Conservation (phyloP, 441 rosid species). For the Rhodomyrtus psidioides region DNA sequence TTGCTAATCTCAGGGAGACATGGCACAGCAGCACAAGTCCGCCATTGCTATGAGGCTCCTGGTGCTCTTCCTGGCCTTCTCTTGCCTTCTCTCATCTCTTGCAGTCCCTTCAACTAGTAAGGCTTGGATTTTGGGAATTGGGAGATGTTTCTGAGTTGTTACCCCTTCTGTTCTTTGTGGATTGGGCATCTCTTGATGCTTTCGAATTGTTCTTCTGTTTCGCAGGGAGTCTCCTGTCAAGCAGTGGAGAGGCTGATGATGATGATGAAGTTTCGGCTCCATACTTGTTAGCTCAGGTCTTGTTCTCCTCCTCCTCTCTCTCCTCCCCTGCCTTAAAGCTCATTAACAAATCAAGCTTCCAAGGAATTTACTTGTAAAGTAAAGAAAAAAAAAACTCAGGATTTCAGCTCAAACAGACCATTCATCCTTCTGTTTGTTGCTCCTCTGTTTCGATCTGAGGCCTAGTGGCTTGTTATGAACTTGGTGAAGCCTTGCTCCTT, state of each 20-base stretch:
- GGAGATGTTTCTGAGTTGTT: not conserved
- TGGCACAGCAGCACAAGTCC: conserved; percentile 14
- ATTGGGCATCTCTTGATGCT: not conserved
- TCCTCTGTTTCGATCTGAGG: not conserved
- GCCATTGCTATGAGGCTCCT: conserved; percentile 5
- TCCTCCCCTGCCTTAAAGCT: not conserved
- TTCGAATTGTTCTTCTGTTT: not conserved
- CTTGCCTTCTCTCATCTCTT: conserved; percentile 23
- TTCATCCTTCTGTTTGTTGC: not conserved
- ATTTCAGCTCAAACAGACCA: not conserved
- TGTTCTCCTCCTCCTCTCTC: not conserved
- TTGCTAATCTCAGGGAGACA: not conserved
- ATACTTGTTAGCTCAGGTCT: conserved; percentile 27
- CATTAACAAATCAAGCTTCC: not conserved
- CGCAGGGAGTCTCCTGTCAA: conserved; percentile 34
- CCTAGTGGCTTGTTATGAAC: not conserved
- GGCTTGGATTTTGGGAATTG: not conserved
- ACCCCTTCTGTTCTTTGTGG: not conserved
- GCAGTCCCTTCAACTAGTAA: conserved; percentile 46
- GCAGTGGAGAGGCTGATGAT: conserved; percentile 7
- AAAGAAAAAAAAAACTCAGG: not conserved
- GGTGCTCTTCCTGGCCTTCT: conserved; percentile 28
- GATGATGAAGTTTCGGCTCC: conserved; percentile 11
- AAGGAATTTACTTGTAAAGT: not conserved
- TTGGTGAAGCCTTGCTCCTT: not conserved